Evolutionary conservation across 208 protist species (phyloP).

Genomic region (Vickermania ingenoplastis): DNA sequence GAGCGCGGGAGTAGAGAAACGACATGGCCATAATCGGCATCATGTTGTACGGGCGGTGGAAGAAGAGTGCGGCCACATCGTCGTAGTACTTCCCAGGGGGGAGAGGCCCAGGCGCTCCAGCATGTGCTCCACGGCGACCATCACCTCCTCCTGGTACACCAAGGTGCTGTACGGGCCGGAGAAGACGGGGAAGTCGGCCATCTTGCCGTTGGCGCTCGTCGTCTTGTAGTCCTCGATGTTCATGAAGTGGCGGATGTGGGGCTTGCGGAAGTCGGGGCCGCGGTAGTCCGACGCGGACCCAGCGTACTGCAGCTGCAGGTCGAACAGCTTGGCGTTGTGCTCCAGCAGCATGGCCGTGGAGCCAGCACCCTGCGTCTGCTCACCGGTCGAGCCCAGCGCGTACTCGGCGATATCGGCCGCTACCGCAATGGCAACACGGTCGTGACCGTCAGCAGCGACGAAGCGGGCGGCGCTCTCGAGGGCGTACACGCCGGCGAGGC

Average conservation of each 20-base stretch:
- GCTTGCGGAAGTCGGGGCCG: slow-evolving; percentile 88
- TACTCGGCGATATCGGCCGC: slow-evolving; percentile 88
- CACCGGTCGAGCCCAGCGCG: slow-evolving; percentile 77
- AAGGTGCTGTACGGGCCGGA: too few species aligned
- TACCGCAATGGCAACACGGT: slow-evolving; percentile 76
- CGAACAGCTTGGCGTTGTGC: slow-evolving; percentile 57
- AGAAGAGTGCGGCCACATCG: slow-evolving; percentile 78
- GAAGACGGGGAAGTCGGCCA: slow-evolving; percentile 88
- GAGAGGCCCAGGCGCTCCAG: slow-evolving; percentile 40
- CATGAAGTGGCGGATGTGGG: slow-evolving; percentile 81
- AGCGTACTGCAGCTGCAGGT: slow-evolving; percentile 60
- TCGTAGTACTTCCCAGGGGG: slow-evolving; percentile 81
- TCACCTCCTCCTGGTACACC: slow-evolving; percentile 85
- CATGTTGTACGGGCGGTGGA: slow-evolving; percentile 90
- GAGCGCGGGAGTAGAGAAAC: slow-evolving; percentile 76
- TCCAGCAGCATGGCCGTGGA: slow-evolving; percentile 79
- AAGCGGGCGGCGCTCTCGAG: slow-evolving; percentile 78
- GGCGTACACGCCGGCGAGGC: slow-evolving; percentile 84
- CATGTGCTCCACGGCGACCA: slow-evolving; percentile 84
- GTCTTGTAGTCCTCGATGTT: slow-evolving; percentile 61
- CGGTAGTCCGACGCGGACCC: slow-evolving; percentile 83
- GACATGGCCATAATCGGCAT: slow-evolving; percentile 89
- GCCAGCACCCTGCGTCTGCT: slow-evolving; percentile 86
- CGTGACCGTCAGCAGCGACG: slow-evolving; percentile 41
- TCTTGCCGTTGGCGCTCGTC: slow-evolving; percentile 61